These are phyloP conservation scores for Mycena kentingensis DNA, from an alignment of 768 basidiomycete genomes.

Conservation along the genomic window DNA sequence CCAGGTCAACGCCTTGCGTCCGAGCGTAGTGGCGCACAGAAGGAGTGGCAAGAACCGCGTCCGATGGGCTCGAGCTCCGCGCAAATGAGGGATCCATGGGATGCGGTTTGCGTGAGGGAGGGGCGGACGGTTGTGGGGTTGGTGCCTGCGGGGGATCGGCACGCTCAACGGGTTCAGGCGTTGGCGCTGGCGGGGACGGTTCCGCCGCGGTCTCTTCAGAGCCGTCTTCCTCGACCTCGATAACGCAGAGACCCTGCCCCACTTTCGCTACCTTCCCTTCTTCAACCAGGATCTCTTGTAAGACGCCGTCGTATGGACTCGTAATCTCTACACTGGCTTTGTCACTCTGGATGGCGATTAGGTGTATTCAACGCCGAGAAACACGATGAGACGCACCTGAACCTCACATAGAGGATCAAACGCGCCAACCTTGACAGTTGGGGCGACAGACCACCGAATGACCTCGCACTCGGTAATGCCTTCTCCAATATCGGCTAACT, in stretches of 20 bases:
- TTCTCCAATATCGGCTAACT: slow-evolving; percentile 85
- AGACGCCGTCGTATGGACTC: slow-evolving; percentile 76
- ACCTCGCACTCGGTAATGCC: slow-evolving; percentile 91
- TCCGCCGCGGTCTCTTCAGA: slow-evolving; percentile 24
- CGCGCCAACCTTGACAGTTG: slow-evolving; percentile 48
- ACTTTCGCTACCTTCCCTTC: slow-evolving; percentile 87
- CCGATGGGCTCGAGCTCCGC: slow-evolving; percentile 14
- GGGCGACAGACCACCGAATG: slow-evolving; percentile 76
- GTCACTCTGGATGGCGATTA: slow-evolving; percentile 86
- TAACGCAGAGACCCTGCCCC: slow-evolving; percentile 73
- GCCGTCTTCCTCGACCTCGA: slow-evolving; percentile 73
- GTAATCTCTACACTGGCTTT: slow-evolving; percentile 92
- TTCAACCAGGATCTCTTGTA: slow-evolving; percentile 71
- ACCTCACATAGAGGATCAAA: slow-evolving; percentile 84
- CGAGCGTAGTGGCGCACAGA: slow-evolving; percentile 79
- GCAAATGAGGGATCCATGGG: slow-evolving; percentile 52
- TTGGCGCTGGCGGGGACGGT: background rate
- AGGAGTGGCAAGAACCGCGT: slow-evolving; percentile 66
- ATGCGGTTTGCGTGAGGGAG: slow-evolving; percentile 41
- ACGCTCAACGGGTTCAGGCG: slow-evolving; percentile 1
- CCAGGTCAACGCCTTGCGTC: slow-evolving; percentile 62
- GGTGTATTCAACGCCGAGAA: too few species aligned
- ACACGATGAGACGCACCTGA: too few species aligned
- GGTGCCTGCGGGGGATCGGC: background rate
- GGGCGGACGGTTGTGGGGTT: slow-evolving; percentile 6